phyloP scores from a whole-genome alignment of 495 filamentous ascomycete genomes.

The Aspergillus ostianus region DNA sequence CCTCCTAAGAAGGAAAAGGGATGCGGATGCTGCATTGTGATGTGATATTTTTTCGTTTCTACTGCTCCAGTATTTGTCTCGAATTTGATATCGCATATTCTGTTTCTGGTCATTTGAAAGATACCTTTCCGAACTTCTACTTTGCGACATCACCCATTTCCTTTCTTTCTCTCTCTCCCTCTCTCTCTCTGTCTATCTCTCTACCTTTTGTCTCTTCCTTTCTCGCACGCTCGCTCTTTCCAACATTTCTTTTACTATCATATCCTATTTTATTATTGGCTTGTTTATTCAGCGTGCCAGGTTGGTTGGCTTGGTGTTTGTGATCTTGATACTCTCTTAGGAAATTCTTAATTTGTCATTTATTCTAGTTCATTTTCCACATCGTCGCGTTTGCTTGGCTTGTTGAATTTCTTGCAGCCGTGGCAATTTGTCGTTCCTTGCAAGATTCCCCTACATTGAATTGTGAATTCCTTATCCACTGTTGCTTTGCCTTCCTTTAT shows the following conservation, averaged over 20 bases:
- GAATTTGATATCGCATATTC: neutral
- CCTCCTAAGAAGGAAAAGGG: slow-evolving; percentile 43
- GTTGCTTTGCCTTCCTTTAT: neutral
- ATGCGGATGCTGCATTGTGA: slow-evolving; percentile 54
- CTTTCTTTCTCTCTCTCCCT: neutral
- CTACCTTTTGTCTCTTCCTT: slow-evolving; percentile 11
- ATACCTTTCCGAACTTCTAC: neutral
- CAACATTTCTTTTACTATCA: slow-evolving; percentile 24
- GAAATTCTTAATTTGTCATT: slow-evolving; percentile 34
- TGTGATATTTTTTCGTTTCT: slow-evolving; percentile 37
- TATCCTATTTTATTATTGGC: slow-evolving; percentile 16
- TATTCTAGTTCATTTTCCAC: slow-evolving; percentile 16
- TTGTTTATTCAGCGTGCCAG: slow-evolving; percentile 34
- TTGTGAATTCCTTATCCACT: slow-evolving; percentile 3
- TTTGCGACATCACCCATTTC: neutral
- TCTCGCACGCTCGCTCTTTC: slow-evolving; percentile 9
- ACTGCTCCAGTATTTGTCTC: slow-evolving; percentile 7
- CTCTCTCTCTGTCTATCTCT: neutral
- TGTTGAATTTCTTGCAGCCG: slow-evolving; percentile 15
- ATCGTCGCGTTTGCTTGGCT: slow-evolving; percentile 17
- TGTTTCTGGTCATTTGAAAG: neutral
- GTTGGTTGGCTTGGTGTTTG: slow-evolving; percentile 19
- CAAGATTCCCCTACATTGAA: slow-evolving; percentile 15
- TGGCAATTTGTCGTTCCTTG: slow-evolving; percentile 12
- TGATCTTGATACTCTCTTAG: slow-evolving; percentile 21